Percentiles rank a stretch among this genome's conserved stretches.
Evolutionary conservation across 192 early-diverging fungal genomes (phyloP).

Genomic region (Gonapodya prolifera): DNA sequence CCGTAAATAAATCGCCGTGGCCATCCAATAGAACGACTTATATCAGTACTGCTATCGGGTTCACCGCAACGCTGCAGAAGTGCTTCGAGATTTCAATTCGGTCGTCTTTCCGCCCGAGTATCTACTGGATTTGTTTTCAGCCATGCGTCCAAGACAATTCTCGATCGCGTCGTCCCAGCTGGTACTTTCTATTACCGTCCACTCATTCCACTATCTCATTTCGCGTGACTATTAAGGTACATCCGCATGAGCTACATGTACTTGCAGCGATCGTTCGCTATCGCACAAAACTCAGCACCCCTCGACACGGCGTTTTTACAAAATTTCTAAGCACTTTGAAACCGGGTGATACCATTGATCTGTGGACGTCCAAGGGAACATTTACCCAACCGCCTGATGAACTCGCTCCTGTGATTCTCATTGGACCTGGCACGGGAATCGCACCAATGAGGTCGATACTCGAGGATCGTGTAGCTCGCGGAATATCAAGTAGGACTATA

Average conservation of each 20-base stretch:
- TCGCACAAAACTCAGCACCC: constrained; percentile 58
- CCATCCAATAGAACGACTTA: constrained; percentile 61
- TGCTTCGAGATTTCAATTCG: constrained; percentile 71
- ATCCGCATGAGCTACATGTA: constrained; percentile 48
- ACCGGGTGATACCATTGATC: constrained; percentile 16
- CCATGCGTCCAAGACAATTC: constrained; percentile 65
- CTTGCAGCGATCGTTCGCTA: constrained; percentile 79
- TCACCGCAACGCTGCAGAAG: constrained; percentile 68
- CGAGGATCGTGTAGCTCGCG: constrained; percentile 31
- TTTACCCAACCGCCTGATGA: constrained; percentile 47
- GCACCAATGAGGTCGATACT: constrained; percentile 82
- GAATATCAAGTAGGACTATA: constrained; percentile 21
- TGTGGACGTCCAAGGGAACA: constrained; percentile 31
- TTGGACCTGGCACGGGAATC: constrained; percentile 84
- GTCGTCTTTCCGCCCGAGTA: constrained; percentile 60
- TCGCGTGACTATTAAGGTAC: constrained; percentile 15
- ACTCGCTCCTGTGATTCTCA: constrained; percentile 51
- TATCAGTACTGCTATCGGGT: constrained; percentile 73
- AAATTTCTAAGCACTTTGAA: constrained; percentile 46
- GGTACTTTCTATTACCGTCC: background rate
- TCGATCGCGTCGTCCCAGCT: constrained; percentile 66
- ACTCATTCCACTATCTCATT: background rate
- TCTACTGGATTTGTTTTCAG: constrained; percentile 73
- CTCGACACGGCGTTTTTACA: constrained; percentile 71
- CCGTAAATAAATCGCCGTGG: background rate